Conservation (phyloP, 1,284 basidiomycete genomes). For the Tilletia indica region DNA sequence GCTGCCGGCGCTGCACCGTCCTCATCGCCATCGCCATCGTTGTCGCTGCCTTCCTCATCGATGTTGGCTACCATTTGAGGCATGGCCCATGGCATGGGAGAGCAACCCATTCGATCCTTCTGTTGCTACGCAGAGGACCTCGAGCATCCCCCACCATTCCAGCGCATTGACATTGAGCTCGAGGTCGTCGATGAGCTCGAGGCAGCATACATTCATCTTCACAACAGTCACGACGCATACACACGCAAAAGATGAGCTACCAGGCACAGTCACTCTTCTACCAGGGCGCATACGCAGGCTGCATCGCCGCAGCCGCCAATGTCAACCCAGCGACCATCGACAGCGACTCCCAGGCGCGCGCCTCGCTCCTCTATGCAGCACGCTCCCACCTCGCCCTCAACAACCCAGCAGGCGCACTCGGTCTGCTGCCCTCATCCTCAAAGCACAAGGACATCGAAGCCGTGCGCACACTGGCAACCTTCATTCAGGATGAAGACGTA, state of each 20-base stretch:
- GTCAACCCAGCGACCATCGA: slow-evolving; percentile 33
- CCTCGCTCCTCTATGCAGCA: slow-evolving; percentile 46
- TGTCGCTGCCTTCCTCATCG: not conserved
- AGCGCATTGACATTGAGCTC: not conserved
- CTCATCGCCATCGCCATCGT: not conserved
- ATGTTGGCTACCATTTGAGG: too few relatives aligned
- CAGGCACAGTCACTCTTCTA: slow-evolving; percentile 52
- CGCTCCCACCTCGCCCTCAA: slow-evolving; percentile 45
- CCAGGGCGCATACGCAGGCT: slow-evolving; percentile 50
- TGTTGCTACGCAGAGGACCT: slow-evolving; percentile 16
- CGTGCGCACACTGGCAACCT: slow-evolving; percentile 41
- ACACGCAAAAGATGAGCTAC: slow-evolving; percentile 22
- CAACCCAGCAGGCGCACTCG: slow-evolving; percentile 37
- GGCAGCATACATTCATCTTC: not conserved
- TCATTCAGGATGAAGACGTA: slow-evolving; percentile 36
- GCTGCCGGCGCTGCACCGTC: too few relatives aligned
- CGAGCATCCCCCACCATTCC: not conserved
- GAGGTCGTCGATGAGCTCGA: not conserved
- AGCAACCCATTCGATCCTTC: not conserved
- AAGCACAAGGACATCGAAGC: slow-evolving; percentile 28
- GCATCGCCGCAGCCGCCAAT: slow-evolving; percentile 39
- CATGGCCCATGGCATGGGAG: too few relatives aligned
- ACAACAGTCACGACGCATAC: not conserved
- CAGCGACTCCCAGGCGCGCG: slow-evolving; percentile 24
- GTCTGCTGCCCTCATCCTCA: slow-evolving; percentile 27